These are phyloP conservation scores for Hygrocybe punicea DNA, from an alignment of 768 basidiomycete species.

Conservation along the genomic window DNA sequence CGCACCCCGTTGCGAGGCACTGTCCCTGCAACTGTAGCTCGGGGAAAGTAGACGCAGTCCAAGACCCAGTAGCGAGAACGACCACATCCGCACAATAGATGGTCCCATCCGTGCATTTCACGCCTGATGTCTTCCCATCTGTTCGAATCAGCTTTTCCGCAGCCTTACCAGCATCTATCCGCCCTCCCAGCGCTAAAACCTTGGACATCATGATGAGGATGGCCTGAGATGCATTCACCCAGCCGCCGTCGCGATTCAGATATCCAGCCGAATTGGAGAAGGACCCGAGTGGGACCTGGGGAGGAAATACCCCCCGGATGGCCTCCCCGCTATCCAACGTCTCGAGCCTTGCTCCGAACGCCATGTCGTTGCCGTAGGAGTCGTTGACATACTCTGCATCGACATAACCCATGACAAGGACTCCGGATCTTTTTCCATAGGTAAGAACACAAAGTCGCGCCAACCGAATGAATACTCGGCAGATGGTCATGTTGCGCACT, in stretches of 20 bases:
- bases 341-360: conserved; percentile 51
- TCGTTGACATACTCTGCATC: conserved; percentile 45
- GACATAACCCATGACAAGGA: conserved; percentile 50
- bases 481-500: conserved; percentile 49
- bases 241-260: conserved; percentile 75
- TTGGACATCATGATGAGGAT: conserved; percentile 50
- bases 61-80: conserved; percentile 73
- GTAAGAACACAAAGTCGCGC: too few relatives aligned
- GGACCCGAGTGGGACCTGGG: conserved; percentile 32
- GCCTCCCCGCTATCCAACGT: conserved; percentile 37
- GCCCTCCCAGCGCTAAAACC: conserved; percentile 59
- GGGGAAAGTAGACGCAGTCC: conserved; percentile 81
- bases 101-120: conserved; percentile 58
- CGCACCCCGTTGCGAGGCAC: conserved; percentile 80
- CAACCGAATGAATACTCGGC: background rate
- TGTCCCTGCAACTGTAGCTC: conserved; percentile 46
- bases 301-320: conserved; percentile 50
- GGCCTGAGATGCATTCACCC: conserved; percentile 77
- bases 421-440: conserved; percentile 57
- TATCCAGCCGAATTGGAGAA: conserved; percentile 51
- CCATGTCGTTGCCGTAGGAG: conserved; percentile 61
- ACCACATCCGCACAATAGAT: conserved; percentile 55
- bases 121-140: conserved; percentile 50
- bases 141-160: conserved; percentile 49
- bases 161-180: conserved; percentile 53